These are phyloP conservation scores for Annulohypoxylon nitens DNA, from an alignment of 495 filamentous ascomycete species.

Conservation along the genomic window DNA sequence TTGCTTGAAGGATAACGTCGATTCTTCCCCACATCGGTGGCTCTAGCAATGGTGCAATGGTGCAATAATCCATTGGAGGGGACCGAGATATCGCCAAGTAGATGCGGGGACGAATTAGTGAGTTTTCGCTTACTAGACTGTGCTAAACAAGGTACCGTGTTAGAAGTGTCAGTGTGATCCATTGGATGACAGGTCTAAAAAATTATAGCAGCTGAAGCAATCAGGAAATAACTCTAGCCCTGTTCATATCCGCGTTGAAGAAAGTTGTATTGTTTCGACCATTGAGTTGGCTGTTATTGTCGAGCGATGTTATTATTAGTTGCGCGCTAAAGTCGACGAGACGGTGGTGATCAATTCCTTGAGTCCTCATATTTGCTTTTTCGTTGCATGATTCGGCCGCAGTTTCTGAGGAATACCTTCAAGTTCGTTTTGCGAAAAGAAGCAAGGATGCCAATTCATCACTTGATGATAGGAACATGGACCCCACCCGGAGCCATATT, in stretches of 20 bases:
- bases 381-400: not conserved
- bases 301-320: slow-evolving; percentile 6
- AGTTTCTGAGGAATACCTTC: slow-evolving; percentile 8
- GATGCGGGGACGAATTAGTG: slow-evolving; percentile 37
- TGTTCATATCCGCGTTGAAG: not conserved
- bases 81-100: slow-evolving; percentile 29
- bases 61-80: slow-evolving; percentile 9
- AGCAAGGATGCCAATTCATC: slow-evolving; percentile 75
- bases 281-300: not conserved
- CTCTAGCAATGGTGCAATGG: slow-evolving; percentile 25
- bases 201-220: slow-evolving; percentile 3
- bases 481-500: slow-evolving; percentile 87
- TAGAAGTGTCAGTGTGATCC: slow-evolving; percentile 5
- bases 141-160: slow-evolving; percentile 11
- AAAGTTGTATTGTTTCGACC: slow-evolving; percentile 7
- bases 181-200: not conserved
- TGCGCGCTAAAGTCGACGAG: not conserved
- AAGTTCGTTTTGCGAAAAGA: not conserved
- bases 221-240: slow-evolving; percentile 6
- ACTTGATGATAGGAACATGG: slow-evolving; percentile 88
- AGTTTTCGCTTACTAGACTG: slow-evolving; percentile 18
- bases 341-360: slow-evolving; percentile 35
- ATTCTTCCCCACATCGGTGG: slow-evolving; percentile 42
- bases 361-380: not conserved
- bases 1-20: slow-evolving; percentile 31